Evolutionary conservation across 371 early-diverging fungal species (phyloP), one percentile per base, ranked within the genome.

Genomic region (Lichtheimia ornata): DNA sequence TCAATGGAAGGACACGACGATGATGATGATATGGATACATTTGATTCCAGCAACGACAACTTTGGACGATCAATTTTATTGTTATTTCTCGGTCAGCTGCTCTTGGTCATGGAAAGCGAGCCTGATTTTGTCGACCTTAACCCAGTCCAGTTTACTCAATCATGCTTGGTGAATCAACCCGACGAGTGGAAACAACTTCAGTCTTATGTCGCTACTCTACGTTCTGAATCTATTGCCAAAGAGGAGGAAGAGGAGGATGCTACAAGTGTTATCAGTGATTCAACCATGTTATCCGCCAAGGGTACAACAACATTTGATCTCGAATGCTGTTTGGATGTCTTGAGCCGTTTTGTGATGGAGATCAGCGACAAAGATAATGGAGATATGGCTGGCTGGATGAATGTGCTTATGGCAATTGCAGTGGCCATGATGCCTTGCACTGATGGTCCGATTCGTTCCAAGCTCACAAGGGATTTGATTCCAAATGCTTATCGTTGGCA

Each of bases 121-220:
- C 73, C 73, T 14, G 81, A 80, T 53, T 77, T 80, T 60, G 77
- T 80, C 4, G 81, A 77, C 53, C 59, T 80, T 14, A 65, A 73
- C 27, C 81, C 81, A 0, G 56, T 80, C 24, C 50, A 53, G 3
- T 79, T 70, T 61, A 63, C 61, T 30, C 50, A 62, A 17, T 18
- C 57, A 0, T 62, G 55, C 45, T 18, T 77, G 18, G 18, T n/a
- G 20, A 43, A 41, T 24, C 50, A 14, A 28, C 35, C 20, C 25
- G 55, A 55, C 15, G 55, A 56, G 6, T 67, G 69, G 72, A 52
- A 62, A 54, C 45, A 60, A 43, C 42, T 66, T 0, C 53, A 63
- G 18, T 54, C 52, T 4, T 25, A 47, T 15, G 55, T 53, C 24
- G 22, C 54, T 11, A 6, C 15, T 5, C 50, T 42, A 44, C 41